These are phyloP conservation scores for Ophiostoma ulmi DNA, from an alignment of 2,329 filamentous ascomycete species.

Conservation along the genomic window DNA sequence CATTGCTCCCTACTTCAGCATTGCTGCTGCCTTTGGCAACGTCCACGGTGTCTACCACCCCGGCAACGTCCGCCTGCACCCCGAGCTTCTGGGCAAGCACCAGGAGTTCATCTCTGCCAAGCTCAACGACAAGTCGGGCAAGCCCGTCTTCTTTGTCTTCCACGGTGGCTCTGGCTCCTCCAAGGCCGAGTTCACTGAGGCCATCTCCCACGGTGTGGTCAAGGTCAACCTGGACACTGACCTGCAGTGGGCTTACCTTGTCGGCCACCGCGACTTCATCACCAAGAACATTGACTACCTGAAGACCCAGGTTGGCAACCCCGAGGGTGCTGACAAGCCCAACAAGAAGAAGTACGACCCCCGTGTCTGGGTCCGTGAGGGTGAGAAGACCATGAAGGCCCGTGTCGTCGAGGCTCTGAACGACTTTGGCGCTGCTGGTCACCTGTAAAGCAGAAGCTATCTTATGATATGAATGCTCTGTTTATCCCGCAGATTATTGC, in stretches of 20 bases:
- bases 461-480: not conserved
- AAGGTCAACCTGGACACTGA: constrained; percentile 99
- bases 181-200: constrained; percentile 84
- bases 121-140: constrained; percentile 64
- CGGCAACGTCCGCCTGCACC: constrained; percentile 90
- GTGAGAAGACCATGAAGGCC: constrained; percentile 91
- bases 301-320: constrained; percentile 81
- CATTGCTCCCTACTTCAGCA: constrained; percentile 95
- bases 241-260: constrained; percentile 90
- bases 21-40: constrained; percentile 96
- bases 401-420: constrained; percentile 75
- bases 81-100: constrained; percentile 94
- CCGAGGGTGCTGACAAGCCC: constrained; percentile 86
- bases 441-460: constrained; percentile 54
- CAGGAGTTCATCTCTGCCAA: constrained; percentile 85
- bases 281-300: constrained; percentile 94
- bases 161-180: constrained; percentile 91
- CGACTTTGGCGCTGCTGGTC: constrained; percentile 83
- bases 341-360: constrained; percentile 97
- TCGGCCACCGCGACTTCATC: constrained; percentile 91
- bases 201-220: constrained; percentile 89
- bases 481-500: not conserved
- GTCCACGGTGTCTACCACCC: constrained; percentile 87
- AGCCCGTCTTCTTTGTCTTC: constrained; percentile 99
- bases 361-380: constrained; percentile 73